Evolutionary conservation across 208 protist genomes (phyloP), one percentile per base, ranked within the genome.

Genomic region (Leishmania aethiopica): DNA sequence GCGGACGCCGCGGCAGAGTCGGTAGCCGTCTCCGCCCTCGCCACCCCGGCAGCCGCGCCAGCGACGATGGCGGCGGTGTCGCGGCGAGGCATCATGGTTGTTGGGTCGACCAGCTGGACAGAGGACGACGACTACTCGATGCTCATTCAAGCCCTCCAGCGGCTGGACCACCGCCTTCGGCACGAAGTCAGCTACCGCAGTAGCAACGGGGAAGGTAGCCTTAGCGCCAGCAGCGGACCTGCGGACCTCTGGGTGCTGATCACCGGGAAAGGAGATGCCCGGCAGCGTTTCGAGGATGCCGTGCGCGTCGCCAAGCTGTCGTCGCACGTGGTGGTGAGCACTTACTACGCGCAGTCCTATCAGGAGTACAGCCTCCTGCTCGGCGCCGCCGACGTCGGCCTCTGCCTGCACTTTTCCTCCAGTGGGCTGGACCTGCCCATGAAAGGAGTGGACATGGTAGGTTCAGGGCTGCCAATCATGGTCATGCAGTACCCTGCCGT

Each of bases 401-500:
- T 99, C 37, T 99, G 94, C 76, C 85, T 99, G 28, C 99, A 99
- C 86, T 89, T 92, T 77, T 99, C 96, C 15, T 97, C 94, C 3
- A 98, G 95, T 75, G 98, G 97, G 7, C 55, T 99, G 35, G 99
- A 99, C 85, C 84, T 99, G 35, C 99, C 99, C 8, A 99, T 99
- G 98, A 99, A 99, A 80, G 97, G 97, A 11, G 95, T 99, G 4
- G 98, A 99, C 79, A 99, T 99, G 98, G 90, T 99, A 47, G 98
- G 98, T 1, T 93, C 89, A 72, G 92, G 93, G 19, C 57, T 99
- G 15, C 99, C 99, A 11, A 96, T 98, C 22, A 89, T 95, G 3
- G 98, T 98, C 4, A 77, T 97, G 15, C 76, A 91, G 28, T 99
- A 98, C 83, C 80, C 88, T 3, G 88, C 91, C 1, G 86, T 99